Conservation (phyloP, 2,329 filamentous ascomycete species). For the Xylaria sp. region DNA sequence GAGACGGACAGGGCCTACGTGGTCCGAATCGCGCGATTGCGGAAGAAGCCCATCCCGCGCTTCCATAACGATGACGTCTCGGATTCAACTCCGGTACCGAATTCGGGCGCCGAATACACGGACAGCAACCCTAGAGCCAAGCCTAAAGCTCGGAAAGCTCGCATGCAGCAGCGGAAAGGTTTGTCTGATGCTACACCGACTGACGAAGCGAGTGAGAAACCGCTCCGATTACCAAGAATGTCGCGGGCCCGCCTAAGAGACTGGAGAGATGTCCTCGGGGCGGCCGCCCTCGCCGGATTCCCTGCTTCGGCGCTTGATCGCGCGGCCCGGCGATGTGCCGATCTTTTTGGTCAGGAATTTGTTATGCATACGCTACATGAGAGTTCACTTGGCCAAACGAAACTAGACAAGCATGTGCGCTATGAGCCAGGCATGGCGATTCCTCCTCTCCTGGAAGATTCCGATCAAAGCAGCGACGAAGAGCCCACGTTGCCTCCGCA, state of each 20-base stretch:
- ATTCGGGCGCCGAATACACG: constrained; percentile 9
- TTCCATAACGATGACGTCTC: constrained; percentile 39
- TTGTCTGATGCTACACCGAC: constrained; percentile 7
- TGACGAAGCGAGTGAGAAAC: constrained; percentile 33
- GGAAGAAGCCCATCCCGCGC: constrained; percentile 49
- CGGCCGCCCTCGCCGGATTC: constrained; percentile 80
- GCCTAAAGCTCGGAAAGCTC: constrained; percentile 31
- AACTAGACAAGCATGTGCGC: constrained; percentile 4
- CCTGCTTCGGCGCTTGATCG: constrained; percentile 71
- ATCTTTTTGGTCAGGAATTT: constrained; percentile 80
- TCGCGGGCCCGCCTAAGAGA: constrained; percentile 64
- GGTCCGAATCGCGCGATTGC: constrained; percentile 57
- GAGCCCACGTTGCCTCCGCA: neutral
- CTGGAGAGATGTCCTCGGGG: constrained; percentile 86
- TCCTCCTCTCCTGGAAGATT: constrained; percentile 32
- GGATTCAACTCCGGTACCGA: constrained; percentile 33
- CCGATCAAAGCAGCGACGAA: constrained; percentile 32
- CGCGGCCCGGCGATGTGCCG: constrained; percentile 77
- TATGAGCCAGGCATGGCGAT: constrained; percentile 47
- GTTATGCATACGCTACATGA: constrained; percentile 64
- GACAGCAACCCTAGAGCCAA: constrained; percentile 35
- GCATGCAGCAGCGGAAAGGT: constrained; percentile 9
- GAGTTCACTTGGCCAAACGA: constrained; percentile 46
- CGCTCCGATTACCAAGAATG: neutral
- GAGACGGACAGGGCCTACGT: constrained; percentile 60